Percentiles rank a stretch among this genome's conserved stretches.
These are phyloP conservation scores for Cercospora beticola DNA, from an alignment of 2,329 filamentous ascomycete species.

Conservation along the genomic window DNA sequence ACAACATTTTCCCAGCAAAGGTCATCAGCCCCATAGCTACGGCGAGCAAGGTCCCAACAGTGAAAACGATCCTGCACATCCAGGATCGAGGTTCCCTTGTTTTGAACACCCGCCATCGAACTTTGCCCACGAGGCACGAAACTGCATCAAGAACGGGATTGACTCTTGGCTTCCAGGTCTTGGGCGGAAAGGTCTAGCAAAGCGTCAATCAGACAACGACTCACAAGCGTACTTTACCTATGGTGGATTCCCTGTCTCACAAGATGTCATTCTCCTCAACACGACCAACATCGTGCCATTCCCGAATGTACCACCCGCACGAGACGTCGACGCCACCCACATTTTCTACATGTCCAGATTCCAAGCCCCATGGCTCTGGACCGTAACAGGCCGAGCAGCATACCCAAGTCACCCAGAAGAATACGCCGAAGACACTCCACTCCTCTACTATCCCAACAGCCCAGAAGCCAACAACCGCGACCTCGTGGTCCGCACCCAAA, in stretches of 20 bases:
- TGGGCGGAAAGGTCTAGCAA: neutral
- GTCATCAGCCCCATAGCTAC: neutral
- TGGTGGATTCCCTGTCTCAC: conserved; percentile 12
- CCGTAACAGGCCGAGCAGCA: conserved; percentile 1
- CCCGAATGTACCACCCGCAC: conserved; percentile 12
- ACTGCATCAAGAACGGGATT: neutral
- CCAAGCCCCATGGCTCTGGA: conserved; percentile 13
- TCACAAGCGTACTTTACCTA: conserved; percentile 12
- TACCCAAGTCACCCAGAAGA: conserved; percentile 12
- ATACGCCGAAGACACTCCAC: conserved; percentile 13
- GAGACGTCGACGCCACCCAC: conserved; percentile 10
- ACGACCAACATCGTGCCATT: conserved; percentile 14
- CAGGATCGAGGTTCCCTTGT: neutral
- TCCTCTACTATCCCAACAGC: conserved; percentile 21
- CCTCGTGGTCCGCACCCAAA: conserved; percentile 30
- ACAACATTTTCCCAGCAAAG: neutral
- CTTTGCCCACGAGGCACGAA: neutral
- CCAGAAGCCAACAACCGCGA: conserved; percentile 13
- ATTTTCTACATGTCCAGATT: conserved; percentile 17
- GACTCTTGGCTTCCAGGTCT: neutral
- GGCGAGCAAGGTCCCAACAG: neutral
- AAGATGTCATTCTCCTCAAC: conserved; percentile 13
- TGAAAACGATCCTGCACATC: neutral
- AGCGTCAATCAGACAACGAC: neutral
- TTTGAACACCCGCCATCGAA: neutral